Evolutionary conservation across 345 rosid genomes (phyloP).

Genomic region (Cardamine chenopodiifolia): DNA sequence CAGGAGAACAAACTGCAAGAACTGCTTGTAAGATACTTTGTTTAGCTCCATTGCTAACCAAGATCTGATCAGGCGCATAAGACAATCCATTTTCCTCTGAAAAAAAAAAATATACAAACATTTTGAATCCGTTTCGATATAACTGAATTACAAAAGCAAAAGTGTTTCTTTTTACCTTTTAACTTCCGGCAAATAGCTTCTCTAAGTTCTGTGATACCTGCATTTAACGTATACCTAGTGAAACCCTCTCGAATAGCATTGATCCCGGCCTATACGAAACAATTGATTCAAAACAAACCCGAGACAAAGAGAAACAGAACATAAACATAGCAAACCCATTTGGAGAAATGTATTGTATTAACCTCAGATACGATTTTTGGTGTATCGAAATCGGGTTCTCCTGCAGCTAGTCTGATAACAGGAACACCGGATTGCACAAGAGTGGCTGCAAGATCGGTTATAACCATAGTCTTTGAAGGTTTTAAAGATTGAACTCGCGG

Average conservation of each 20-base stretch:
- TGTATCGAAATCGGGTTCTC: conserved; percentile 97
- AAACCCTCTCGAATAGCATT: conserved; percentile 89
- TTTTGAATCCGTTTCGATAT: neutral
- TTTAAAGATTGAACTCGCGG: conserved; percentile 82
- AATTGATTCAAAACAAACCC: neutral
- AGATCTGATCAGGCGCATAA: conserved; percentile 78
- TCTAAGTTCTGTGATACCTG: conserved; percentile 83
- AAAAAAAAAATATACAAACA: neutral
- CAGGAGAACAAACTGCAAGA: conserved; percentile 90
- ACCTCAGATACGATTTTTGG: conserved; percentile 82
- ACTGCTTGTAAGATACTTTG: conserved; percentile 81
- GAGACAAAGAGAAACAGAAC: neutral
- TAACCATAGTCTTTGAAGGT: conserved; percentile 92
- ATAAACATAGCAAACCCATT: neutral
- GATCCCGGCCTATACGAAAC: conserved; percentile 67
- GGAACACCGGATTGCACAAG: conserved; percentile 90
- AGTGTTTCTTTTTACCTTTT: conserved; percentile 54
- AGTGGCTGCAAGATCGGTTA: conserved; percentile 91
- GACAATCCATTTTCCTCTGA: conserved; percentile 87
- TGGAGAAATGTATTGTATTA: neutral
- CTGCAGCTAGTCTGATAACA: conserved; percentile 89
- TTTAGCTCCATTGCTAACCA: conserved; percentile 98
- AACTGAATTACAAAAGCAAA: neutral
- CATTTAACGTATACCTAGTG: conserved; percentile 88
- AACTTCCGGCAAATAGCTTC: conserved; percentile 84